Base-by-base conservation (phyloP, 169 alveolate genomes). In the Babesia bovis region DNA sequence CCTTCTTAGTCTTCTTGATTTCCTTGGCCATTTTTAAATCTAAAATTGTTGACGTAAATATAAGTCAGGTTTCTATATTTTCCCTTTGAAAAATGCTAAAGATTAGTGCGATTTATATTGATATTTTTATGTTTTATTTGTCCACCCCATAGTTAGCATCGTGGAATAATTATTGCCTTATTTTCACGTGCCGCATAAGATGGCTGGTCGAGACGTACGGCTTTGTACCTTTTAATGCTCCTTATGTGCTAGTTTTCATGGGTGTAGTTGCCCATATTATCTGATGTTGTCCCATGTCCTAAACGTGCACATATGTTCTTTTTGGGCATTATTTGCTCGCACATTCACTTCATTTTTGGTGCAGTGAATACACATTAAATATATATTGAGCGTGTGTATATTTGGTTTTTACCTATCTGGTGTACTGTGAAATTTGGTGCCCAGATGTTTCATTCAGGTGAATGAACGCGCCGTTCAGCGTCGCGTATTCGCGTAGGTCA, bases 21-120 rank as follows among this genome's bases (percentile, higher is more conserved):
- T 36, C 73, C 60, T 63, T 63, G 10, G 60, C 73, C 73, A 63
- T 63, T 15, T 2, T 63, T n/a, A n/a, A n/a, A n/a, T n/a, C n/a
- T n/a, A n/a, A n/a, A n/a, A n/a, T n/a, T n/a, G n/a, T n/a, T n/a
- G n/a, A n/a, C n/a, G n/a, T n/a, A n/a, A n/a, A n/a, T n/a, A n/a
- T n/a, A n/a, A n/a, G n/a, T n/a, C n/a, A n/a, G n/a, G n/a, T n/a
- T n/a, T n/a, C n/a, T n/a, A n/a, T n/a, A 15, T 36, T 4, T 52
- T 63, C 30, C 23, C 0, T 3, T 0, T 13, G 7, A 23, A 7
- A 45, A 10, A 60, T 13, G 15, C n/a, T 9, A 1, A 35, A 2
- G n/a, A 2, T 55, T 26, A 19, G 52, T 63, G 73, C 73, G 73
- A 63, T 63, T 44, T 30, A 23, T 4, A 63, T 21, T 63, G 60